These are phyloP conservation scores for Trifolium subterraneum DNA, from an alignment of 306 rosid species.

Conservation along the genomic window DNA sequence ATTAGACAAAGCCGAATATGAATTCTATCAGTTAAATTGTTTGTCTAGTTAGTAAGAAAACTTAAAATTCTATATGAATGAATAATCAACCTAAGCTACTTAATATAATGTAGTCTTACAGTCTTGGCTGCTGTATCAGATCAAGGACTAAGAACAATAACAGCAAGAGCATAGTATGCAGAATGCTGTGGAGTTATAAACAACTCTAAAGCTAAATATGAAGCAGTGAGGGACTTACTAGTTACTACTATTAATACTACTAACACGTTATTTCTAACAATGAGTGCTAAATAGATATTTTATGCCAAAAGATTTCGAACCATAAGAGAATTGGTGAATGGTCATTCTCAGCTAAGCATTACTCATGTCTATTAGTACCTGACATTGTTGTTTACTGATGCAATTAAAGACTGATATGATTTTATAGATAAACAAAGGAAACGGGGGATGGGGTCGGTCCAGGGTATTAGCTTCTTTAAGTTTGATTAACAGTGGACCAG, in stretches of 20 bases:
- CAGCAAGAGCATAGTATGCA: no score
- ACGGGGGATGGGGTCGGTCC: not conserved
- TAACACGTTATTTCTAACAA: no score
- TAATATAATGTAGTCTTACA: not conserved
- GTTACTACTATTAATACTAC: no score
- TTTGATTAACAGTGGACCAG: conserved; percentile 12
- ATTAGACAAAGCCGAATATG: no score
- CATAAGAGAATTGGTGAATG: conserved; percentile 14
- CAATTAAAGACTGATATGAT: not conserved
- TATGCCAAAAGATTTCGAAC: conserved; percentile 6
- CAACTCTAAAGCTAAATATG: no score
- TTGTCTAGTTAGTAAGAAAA: not conserved
- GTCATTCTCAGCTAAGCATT: conserved; percentile 10
- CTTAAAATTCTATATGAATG: not conserved
- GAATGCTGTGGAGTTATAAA: no score
- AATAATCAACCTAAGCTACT: not conserved
- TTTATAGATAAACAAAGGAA: no score
- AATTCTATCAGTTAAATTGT: not conserved
- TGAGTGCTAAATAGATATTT: not conserved
- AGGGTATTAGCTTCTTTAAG: not conserved
- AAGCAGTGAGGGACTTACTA: no score
- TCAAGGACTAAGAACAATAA: no score
- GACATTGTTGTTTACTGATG: not conserved
- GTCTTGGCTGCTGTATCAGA: no score
- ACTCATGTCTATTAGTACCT: not conserved